Conservation (phyloP, 2,329 filamentous ascomycete species). For the Leptodontidium sp. region DNA sequence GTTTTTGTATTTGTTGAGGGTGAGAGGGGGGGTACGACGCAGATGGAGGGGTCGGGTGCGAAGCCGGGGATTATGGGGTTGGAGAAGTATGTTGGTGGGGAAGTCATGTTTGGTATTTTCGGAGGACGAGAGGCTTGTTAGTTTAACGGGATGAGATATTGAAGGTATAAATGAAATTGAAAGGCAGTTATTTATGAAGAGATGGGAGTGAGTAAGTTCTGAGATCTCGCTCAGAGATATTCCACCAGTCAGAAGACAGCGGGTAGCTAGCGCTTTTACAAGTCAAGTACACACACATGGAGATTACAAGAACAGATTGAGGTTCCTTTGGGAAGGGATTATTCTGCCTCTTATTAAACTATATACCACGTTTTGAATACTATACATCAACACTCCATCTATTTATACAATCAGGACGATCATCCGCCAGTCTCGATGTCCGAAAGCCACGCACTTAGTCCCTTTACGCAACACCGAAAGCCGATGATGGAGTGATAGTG, state of each 20-base stretch:
- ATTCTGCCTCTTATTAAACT: no score
- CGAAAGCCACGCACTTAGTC: background rate
- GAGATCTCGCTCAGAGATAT: background rate
- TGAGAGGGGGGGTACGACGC: constrained; percentile 4
- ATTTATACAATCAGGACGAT: background rate
- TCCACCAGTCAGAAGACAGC: constrained; percentile 2
- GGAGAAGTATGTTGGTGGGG: constrained; percentile 12
- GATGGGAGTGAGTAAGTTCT: background rate
- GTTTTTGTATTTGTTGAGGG: constrained; percentile 51
- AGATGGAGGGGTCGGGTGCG: constrained; percentile 64
- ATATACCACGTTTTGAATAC: no score
- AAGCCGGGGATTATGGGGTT: constrained; percentile 54
- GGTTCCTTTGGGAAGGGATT: background rate
- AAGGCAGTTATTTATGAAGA: background rate
- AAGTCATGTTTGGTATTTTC: background rate
- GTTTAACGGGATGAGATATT: background rate
- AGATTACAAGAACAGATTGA: background rate
- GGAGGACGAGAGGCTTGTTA: background rate
- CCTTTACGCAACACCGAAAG: constrained; percentile 9
- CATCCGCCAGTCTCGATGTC: background rate
- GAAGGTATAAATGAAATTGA: background rate
- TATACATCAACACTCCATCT: background rate
- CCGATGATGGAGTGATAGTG: constrained; percentile 11
- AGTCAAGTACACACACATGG: background rate
- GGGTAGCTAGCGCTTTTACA: background rate